phyloP scores from a whole-genome alignment of 2,329 filamentous ascomycete species.

The Emmonsia crescens region DNA sequence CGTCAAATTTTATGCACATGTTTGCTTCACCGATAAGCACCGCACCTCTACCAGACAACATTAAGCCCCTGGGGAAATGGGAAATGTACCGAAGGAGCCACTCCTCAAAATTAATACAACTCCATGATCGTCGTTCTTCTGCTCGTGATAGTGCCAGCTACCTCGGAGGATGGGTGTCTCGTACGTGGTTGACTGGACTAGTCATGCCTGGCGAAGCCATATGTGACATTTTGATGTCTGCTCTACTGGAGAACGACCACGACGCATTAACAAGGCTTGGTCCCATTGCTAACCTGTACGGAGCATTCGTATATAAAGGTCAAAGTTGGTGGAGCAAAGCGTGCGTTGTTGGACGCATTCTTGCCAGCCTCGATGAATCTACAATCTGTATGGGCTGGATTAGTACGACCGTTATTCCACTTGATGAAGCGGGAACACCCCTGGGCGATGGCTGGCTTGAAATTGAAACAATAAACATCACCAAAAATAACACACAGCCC shows the following conservation, averaged over 20 bases:
- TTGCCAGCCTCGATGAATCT: conserved; percentile 36
- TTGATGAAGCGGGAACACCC: conserved; percentile 19
- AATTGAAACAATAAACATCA: conserved; percentile 29
- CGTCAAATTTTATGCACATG: neutral
- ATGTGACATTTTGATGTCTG: conserved; percentile 45
- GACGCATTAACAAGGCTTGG: conserved; percentile 40
- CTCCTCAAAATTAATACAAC: conserved; percentile 21
- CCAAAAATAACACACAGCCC: conserved; percentile 21
- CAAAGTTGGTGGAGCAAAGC: conserved; percentile 48
- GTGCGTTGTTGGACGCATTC: conserved; percentile 43
- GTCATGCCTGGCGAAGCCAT: conserved; percentile 45
- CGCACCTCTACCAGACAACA: neutral
- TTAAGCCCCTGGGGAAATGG: conserved; percentile 12
- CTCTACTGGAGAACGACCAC: conserved; percentile 45
- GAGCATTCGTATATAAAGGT: conserved; percentile 42
- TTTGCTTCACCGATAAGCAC: conserved; percentile 11
- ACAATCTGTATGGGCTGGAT: conserved; percentile 48
- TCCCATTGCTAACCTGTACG: conserved; percentile 41
- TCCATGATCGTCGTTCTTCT: conserved; percentile 13
- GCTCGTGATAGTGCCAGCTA: conserved; percentile 17
- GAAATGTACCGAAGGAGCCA: conserved; percentile 24
- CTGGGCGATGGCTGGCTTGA: conserved; percentile 41
- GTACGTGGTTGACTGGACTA: conserved; percentile 45
- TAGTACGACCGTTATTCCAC: conserved; percentile 31
- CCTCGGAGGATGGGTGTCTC: conserved; percentile 44